These are phyloP conservation scores for Chytridiales sp. DNA, from an alignment of 371 early-diverging fungal species.

Conservation along the genomic window DNA sequence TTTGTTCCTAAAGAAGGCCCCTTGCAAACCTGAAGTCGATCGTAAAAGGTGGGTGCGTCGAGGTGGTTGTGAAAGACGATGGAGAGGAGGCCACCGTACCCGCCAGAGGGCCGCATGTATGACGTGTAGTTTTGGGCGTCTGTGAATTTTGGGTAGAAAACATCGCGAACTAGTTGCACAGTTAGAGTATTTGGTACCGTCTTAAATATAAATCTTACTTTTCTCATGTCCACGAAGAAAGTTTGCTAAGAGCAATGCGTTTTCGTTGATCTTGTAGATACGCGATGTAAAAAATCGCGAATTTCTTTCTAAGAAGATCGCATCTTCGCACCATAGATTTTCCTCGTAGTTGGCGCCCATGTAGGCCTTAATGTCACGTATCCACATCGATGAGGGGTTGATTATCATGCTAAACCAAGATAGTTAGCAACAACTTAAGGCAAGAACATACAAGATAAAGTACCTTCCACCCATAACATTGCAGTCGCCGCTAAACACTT, in stretches of 20 bases:
- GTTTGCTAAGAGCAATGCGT: slow-evolving; percentile 76
- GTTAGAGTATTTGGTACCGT: background rate
- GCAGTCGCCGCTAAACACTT: slow-evolving; percentile 90
- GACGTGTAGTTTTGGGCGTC: slow-evolving; percentile 65
- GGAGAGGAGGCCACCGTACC: slow-evolving; percentile 91
- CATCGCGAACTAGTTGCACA: slow-evolving; percentile 53
- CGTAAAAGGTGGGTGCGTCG: slow-evolving; percentile 75
- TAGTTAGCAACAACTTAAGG: background rate
- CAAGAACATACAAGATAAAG: background rate
- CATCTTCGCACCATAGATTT: slow-evolving; percentile 87
- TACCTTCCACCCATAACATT: slow-evolving; percentile 97
- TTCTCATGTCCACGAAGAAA: slow-evolving; percentile 61
- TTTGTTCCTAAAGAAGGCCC: slow-evolving; percentile 96
- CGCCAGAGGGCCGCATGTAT: slow-evolving; percentile 56
- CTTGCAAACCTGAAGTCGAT: slow-evolving; percentile 71
- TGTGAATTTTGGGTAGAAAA: slow-evolving; percentile 85
- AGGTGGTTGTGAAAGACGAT: slow-evolving; percentile 63
- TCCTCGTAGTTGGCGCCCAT: slow-evolving; percentile 71
- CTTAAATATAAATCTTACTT: slow-evolving; percentile 23
- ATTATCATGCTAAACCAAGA: slow-evolving; percentile 64
- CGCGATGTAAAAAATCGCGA: slow-evolving; percentile 82
- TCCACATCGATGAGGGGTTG: slow-evolving; percentile 68
- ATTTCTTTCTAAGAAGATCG: slow-evolving; percentile 90
- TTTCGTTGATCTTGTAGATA: slow-evolving; percentile 70
- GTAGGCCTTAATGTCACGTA: slow-evolving; percentile 57